Base-by-base conservation (phyloP, 1,284 basidiomycete genomes). In the Thecaphora thlaspeos region DNA sequence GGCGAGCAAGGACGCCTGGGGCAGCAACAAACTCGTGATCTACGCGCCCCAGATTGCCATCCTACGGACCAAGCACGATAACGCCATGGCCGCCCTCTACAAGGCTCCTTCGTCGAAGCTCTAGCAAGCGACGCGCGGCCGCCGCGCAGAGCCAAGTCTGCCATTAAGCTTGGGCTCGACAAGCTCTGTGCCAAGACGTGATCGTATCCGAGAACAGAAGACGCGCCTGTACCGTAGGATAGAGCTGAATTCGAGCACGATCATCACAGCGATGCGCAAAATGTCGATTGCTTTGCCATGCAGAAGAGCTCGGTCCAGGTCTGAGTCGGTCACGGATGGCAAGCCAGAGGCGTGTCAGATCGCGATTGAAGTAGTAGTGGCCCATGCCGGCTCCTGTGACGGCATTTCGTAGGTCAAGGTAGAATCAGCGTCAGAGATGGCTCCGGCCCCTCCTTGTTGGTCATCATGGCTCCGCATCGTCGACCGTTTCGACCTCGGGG, bases 1-100 rank as follows among this genome's bases (percentile, higher is more conserved):
- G 53, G 77, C 81, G 4, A 80, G 72, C 15, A 74, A 73, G 37
- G 82, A 83, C 19, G 79, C 79, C 12, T 84, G 80, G 80, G 82
- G 82, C 0, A 52, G 71, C 26, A 82, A 84, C 75, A 84, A 83
- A 76, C 59, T 67, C 46, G 79, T 76, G 14, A 47, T 73, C 26
- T 62, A 70, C 36, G 47, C 48, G 1, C 47, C 59, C 10, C 51
- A 43, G 10, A 40, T 73, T 24, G 44, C 41, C 26, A 50, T 60
- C 22, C 32, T 43, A 3, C 60, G 60, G 34, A 63, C 48, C 18
- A 66, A 47, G 22, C 58, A 66, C 30, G 55, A 61, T 9, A 51
- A 55, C 42, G 38, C 54, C 2, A 60, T 52, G 14, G 32, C 12
- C 8, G 26, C 36, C 12, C 34, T 66, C 7, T 53, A 51, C 36